phyloP scores from a whole-genome alignment of 768 basidiomycete species.

The Pisolithus sp. region DNA sequence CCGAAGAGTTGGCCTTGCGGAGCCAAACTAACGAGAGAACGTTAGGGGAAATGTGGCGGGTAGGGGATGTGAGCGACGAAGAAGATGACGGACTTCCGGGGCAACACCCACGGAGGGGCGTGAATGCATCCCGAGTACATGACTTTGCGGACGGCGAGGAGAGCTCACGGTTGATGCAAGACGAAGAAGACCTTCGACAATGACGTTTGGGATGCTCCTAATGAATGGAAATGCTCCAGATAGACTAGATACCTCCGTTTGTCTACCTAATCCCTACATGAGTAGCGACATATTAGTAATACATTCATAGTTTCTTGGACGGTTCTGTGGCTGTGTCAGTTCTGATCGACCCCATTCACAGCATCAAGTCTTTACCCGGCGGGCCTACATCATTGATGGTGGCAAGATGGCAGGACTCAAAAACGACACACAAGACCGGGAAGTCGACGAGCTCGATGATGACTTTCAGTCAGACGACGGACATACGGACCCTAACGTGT shows the following conservation, averaged over 20 bases:
- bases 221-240: no score
- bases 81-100: slow-evolving; percentile 43
- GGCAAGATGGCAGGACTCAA: slow-evolving; percentile 11
- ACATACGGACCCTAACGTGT: slow-evolving; percentile 33
- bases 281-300: no score
- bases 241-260: no score
- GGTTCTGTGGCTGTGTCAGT: no score
- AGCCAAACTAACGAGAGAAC: slow-evolving; percentile 35
- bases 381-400: background rate
- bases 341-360: slow-evolving; percentile 4
- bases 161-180: slow-evolving; percentile 36
- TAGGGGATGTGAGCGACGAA: slow-evolving; percentile 68
- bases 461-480: slow-evolving; percentile 37
- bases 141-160: slow-evolving; percentile 32
- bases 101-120: slow-evolving; percentile 16
- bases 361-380: background rate
- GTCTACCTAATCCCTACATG: no score
- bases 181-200: slow-evolving; percentile 25
- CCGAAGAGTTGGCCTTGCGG: slow-evolving; percentile 29
- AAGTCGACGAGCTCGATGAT: slow-evolving; percentile 45
- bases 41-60: slow-evolving; percentile 49
- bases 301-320: no score
- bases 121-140: slow-evolving; percentile 8
- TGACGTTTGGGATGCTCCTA: slow-evolving; percentile 19
- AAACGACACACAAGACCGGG: slow-evolving; percentile 25